Evolutionary conservation across 164 flowering plant genomes (phyloP), one percentile per base, ranked within the genome.

Genomic region (Liquidambar formosana): DNA sequence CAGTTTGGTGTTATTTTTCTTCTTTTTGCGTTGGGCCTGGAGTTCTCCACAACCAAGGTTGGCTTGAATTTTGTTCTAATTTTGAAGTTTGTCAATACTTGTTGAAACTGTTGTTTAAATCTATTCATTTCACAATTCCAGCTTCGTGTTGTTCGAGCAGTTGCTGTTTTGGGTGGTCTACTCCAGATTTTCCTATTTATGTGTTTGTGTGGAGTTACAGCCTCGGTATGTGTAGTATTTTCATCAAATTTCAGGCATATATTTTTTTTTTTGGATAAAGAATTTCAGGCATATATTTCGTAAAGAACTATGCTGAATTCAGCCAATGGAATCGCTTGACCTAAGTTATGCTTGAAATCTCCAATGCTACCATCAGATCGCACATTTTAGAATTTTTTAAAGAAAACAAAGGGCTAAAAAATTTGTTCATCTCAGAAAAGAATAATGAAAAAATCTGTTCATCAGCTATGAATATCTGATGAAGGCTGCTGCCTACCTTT

Each of bases 1-100:
- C 99, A 95, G 65, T 95, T 95, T 84, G 99, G 99, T 66, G 99
- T 95, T 2, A 89, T 95, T 70, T 95, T 95, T 82, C 98, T 95
- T 80, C 96, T 95, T 69, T 93, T 96, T 81, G 99, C 98, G 5
- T 68, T 96, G 80, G 99, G 99, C 51, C 77, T 96, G 75, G 99
- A 96, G 76, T 96, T 96, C 79, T 93, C 99, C 8, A 74, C 83
- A 8, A 49, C 97, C 62, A 96, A 96, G 94, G 99, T 94, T 71
- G 45, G 75, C 57, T 48, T 69, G 6, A 67, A 10, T 13, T 45
- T 23, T 56, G 1, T 9, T 12, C 1, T 4, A 38, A 10, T 11
- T 52, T 43, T 23, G 18, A 10, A 65, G 4, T 51, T 66, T 63
- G 33, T 41, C 10, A 12, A 27, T 48, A n/a, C 57, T 44, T 59